Evolutionary conservation across 2,329 filamentous ascomycete genomes (phyloP).

Genomic region (Ophiostoma australiae): DNA sequence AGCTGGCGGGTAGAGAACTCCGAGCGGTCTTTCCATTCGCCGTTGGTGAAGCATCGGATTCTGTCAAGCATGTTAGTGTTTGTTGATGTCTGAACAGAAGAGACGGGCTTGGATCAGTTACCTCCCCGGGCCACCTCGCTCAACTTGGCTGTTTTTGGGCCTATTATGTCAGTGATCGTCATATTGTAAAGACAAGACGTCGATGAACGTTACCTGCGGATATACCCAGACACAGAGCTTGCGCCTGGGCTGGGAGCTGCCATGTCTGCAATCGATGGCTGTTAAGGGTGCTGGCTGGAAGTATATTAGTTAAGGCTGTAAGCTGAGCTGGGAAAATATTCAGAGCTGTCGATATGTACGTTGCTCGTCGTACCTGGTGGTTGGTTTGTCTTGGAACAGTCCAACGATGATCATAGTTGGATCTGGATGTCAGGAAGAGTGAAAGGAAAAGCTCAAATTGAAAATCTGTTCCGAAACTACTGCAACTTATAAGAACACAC

Average conservation of each 20-base stretch:
- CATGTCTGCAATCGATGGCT: neutral
- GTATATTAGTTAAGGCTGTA: neutral
- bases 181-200: neutral
- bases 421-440: neutral
- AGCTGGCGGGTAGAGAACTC: conserved; percentile 35
- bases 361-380: neutral
- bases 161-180: neutral
- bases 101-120: neutral
- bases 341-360: neutral
- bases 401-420: neutral
- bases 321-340: neutral
- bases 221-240: neutral
- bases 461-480: neutral
- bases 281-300: neutral
- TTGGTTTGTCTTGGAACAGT: neutral
- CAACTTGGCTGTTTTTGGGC: neutral
- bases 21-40: conserved; percentile 31
- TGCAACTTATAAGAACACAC: neutral
- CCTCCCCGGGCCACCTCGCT: neutral
- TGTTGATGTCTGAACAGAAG: neutral
- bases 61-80: conserved; percentile 23
- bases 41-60: conserved; percentile 33
- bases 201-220: neutral
- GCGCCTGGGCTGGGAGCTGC: neutral
- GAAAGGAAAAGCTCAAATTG: neutral